These are phyloP conservation scores for Saccharomyces kudriavzevii DNA, from an alignment of 805 yeast species.

Conservation along the genomic window DNA sequence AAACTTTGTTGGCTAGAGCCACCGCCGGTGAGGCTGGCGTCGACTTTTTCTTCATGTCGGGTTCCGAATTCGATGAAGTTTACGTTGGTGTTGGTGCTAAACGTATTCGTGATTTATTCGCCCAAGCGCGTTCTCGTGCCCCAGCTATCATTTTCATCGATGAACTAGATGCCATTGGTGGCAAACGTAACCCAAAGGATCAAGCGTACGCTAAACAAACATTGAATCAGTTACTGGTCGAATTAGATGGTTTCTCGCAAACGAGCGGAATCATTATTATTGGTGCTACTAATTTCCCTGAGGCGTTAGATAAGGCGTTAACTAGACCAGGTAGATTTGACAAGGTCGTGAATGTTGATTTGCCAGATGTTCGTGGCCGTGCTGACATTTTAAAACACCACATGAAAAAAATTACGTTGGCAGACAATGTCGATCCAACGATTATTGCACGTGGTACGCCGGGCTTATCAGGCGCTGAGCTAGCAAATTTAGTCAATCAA, in stretches of 20 bases:
- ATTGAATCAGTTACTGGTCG: constrained; percentile 88
- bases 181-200: constrained; percentile 92
- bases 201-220: constrained; percentile 98
- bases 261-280: constrained; percentile 88
- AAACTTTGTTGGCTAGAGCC: constrained; percentile 91
- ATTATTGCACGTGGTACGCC: constrained; percentile 95
- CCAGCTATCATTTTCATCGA: constrained; percentile 97
- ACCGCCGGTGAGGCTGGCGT: constrained; percentile 99
- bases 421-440: constrained; percentile 78
- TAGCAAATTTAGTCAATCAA: constrained; percentile 91
- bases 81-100: constrained; percentile 99
- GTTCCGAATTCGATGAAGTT: constrained; percentile 95
- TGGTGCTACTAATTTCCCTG: constrained; percentile 98
- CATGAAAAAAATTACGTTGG: constrained; percentile 80
- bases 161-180: constrained; percentile 98
- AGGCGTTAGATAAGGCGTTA: constrained; percentile 89
- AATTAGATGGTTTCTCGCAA: constrained; percentile 91
- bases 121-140: constrained; percentile 87
- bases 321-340: constrained; percentile 98
- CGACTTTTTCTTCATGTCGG: constrained; percentile 97
- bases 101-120: constrained; percentile 87
- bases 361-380: constrained; percentile 97
- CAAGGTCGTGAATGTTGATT: constrained; percentile 86
- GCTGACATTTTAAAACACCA: constrained; percentile 86
- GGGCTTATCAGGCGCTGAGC: constrained; percentile 96